Percentiles rank a stretch among this genome's conserved stretches.
phyloP scores from a whole-genome alignment of 129 eudicot species.

The Oenanthe sinensis region DNA sequence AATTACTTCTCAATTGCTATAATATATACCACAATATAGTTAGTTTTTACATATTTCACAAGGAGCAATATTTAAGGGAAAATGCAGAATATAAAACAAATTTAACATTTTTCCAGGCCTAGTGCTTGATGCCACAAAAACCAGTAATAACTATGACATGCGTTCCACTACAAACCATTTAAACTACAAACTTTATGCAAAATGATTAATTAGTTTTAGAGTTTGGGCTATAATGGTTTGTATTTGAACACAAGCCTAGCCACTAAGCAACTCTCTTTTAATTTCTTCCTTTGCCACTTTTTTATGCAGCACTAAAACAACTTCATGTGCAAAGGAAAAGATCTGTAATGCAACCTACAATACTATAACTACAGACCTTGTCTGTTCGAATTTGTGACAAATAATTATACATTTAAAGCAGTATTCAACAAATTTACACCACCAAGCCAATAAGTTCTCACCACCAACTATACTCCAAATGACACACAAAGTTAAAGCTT shows the following conservation, averaged over 20 bases:
- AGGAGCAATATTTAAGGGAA: background rate
- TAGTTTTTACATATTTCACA: background rate
- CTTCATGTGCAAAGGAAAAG: background rate
- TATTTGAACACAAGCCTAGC: background rate
- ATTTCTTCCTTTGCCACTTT: background rate
- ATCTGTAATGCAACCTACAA: background rate
- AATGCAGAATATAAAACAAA: background rate
- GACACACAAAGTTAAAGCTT: background rate
- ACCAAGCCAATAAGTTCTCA: background rate
- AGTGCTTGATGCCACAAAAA: background rate
- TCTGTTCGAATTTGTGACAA: background rate
- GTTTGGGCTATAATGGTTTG: background rate
- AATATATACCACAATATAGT: background rate
- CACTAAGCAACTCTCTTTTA: background rate
- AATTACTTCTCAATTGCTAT: background rate
- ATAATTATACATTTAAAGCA: background rate
- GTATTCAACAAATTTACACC: background rate
- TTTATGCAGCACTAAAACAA: background rate
- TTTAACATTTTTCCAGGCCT: background rate
- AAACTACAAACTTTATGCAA: background rate
- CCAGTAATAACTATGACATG: too few relatives aligned
- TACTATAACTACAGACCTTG: background rate
- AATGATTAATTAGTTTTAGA: background rate
- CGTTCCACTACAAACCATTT: background rate
- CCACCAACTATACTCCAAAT: background rate